Conservation (phyloP, 164 flowering plant species). For the Magnolia kwangsiensis region DNA sequence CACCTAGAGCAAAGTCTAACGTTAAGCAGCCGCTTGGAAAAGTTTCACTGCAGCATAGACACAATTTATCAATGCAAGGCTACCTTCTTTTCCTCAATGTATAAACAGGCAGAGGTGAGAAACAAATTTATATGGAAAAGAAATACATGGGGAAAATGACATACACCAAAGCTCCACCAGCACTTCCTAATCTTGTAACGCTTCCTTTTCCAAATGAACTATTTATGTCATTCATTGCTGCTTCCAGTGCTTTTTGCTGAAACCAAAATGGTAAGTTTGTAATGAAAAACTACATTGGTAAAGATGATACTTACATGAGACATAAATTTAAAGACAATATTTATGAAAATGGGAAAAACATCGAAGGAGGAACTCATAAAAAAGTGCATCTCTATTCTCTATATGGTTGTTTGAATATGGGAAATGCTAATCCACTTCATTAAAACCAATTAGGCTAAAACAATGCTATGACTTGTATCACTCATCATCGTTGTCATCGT, state of each 20-base stretch:
- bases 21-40: slow-evolving; percentile 99
- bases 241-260: slow-evolving; percentile 96
- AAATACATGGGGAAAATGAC: slow-evolving; percentile 19
- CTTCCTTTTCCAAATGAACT: slow-evolving; percentile 96
- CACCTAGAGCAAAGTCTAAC: slow-evolving; percentile 89
- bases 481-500: no score
- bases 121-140: neutral
- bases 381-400: no score
- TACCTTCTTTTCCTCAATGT: neutral
- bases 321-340: neutral
- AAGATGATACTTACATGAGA: neutral
- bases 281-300: neutral
- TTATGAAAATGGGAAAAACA: neutral
- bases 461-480: no score
- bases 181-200: slow-evolving; percentile 96
- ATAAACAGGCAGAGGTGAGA: neutral
- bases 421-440: no score
- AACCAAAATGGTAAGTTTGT: slow-evolving; percentile 4
- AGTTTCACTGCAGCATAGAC: slow-evolving; percentile 66
- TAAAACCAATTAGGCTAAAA: no score
- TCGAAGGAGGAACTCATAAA: neutral
- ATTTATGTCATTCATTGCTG: slow-evolving; percentile 96
- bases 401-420: no score
- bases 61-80: neutral
- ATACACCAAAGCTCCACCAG: slow-evolving; percentile 97